A percentile compares a stretch with the other conserved stretches of the same genome.
Conservation (phyloP, 2,329 filamentous ascomycete species). For the Arachnopeziza araneosa region DNA sequence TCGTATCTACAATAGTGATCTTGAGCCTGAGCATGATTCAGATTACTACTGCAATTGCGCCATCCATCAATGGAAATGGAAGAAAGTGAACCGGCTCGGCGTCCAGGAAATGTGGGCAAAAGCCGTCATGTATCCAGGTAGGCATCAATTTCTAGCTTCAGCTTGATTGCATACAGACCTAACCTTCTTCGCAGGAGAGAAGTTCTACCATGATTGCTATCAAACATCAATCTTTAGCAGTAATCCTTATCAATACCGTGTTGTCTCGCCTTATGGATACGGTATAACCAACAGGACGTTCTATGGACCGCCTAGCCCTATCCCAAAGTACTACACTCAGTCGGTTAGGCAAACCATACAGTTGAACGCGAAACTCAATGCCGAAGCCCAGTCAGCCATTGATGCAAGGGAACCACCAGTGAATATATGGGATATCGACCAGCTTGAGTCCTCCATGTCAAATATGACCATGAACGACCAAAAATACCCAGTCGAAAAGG, state of each 20-base stretch:
- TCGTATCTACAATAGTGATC: conserved; percentile 40
- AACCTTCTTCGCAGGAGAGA: conserved; percentile 10
- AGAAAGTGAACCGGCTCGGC: conserved; percentile 33
- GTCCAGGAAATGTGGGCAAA: conserved; percentile 39
- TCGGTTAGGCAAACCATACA: conserved; percentile 33
- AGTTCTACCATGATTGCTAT: conserved; percentile 17
- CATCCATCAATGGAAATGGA: conserved; percentile 35
- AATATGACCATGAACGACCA: conserved; percentile 18
- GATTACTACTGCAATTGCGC: conserved; percentile 35
- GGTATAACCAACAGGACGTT: background rate
- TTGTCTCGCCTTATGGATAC: conserved; percentile 33
- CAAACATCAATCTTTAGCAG: conserved; percentile 22
- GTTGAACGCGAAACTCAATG: conserved; percentile 34
- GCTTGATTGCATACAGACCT: background rate
- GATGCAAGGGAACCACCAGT: conserved; percentile 32
- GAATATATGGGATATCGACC: conserved; percentile 34
- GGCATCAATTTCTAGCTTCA: conserved; percentile 23
- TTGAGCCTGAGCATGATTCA: conserved; percentile 41
- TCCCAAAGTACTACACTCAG: conserved; percentile 30
- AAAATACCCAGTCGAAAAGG: conserved; percentile 10
- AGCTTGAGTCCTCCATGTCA: conserved; percentile 29
- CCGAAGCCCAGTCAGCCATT: conserved; percentile 32
- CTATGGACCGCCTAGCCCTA: conserved; percentile 23
- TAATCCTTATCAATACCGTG: conserved; percentile 33
- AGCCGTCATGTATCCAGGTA: conserved; percentile 43